Base-by-base conservation (phyloP, 345 rosid species). In the Eucalyptus caleyi region DNA sequence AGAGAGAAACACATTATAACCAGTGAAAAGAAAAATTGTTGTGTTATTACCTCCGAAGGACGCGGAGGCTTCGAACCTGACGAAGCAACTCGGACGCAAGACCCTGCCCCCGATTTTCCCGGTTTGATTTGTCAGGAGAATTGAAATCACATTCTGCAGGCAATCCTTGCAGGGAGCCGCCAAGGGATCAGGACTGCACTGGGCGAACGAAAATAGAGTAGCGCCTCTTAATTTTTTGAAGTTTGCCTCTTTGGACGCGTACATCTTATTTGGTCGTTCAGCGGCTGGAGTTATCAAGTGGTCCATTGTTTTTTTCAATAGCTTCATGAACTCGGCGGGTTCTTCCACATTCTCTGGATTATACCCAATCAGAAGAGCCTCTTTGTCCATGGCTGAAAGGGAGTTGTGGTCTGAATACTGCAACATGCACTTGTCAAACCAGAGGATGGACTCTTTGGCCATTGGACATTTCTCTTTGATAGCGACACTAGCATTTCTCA, bases 401-500 rank as follows among this genome's bases (percentile, higher is more conserved):
- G 94, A 56, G 40, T 89, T 86, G 6, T 11, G 69, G 54, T 93
- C 86, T 6, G 95, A 90, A 90, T 94, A 93, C 24, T 95, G 91
- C 50, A 94, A 3, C 90, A 91, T 88, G 88, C 96, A 95, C 87
- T 88, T 81, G 16, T 93, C 95, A 72, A 86, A 95, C 93, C 92
- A 93, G 50, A 94, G 42, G 5, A 91, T 91, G 13, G 94, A 49
- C 54, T 32, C 53, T 88, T 91, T 93, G 51, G 90, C 88, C 50
- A 14, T 54, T 2, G 93, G 94, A 88, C 98, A 96, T 14, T 11
- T 60, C 4, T 86, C 82, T 18, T 77, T 30, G 62, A 94, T 81
- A 5, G 90, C 40, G 8, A 26, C 65, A 59, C n/a, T 24, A 59
- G 65, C 65, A 59, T 5, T 11, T 59, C 0, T 59, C 65, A 59